These are phyloP conservation scores for Francoa sonchifolia DNA, from an alignment of 441 rosid species.

Conservation along the genomic window DNA sequence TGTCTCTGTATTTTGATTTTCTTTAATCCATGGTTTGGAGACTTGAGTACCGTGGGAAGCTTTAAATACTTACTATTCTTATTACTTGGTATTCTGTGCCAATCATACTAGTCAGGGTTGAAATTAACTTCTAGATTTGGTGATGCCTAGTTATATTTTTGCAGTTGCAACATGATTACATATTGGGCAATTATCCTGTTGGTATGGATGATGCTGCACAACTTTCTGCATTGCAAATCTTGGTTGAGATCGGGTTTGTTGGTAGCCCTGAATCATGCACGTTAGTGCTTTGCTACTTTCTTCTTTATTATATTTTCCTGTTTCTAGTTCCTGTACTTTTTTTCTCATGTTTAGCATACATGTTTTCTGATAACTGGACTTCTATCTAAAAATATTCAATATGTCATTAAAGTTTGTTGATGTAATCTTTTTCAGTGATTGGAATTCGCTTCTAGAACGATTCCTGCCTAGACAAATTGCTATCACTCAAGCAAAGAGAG, in stretches of 20 bases:
- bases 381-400: too few species aligned
- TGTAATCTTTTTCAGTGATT: conserved; percentile 66
- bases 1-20: background rate
- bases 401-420: too few species aligned
- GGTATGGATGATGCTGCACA: conserved; percentile 99
- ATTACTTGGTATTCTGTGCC: background rate
- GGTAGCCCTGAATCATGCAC: conserved; percentile 85
- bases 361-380: conserved; percentile 1
- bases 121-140: conserved; percentile 9
- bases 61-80: too few species aligned
- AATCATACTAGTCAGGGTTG: background rate
- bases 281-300: conserved; percentile 33
- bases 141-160: conserved; percentile 20
- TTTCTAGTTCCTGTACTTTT: background rate
- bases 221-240: conserved; percentile 87
- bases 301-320: background rate
- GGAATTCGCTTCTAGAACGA: conserved; percentile 81
- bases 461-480: conserved; percentile 94
- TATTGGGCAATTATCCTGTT: conserved; percentile 91
- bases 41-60: too few species aligned
- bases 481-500: conserved; percentile 83
- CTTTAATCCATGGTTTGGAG: too few species aligned
- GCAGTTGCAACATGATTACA: conserved; percentile 96
- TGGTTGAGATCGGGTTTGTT: conserved; percentile 86
- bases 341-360: conserved; percentile 1